These are phyloP conservation scores for Magnusiomyces magnusii DNA, from an alignment of 1,139 yeast genomes.

Conservation along the genomic window DNA sequence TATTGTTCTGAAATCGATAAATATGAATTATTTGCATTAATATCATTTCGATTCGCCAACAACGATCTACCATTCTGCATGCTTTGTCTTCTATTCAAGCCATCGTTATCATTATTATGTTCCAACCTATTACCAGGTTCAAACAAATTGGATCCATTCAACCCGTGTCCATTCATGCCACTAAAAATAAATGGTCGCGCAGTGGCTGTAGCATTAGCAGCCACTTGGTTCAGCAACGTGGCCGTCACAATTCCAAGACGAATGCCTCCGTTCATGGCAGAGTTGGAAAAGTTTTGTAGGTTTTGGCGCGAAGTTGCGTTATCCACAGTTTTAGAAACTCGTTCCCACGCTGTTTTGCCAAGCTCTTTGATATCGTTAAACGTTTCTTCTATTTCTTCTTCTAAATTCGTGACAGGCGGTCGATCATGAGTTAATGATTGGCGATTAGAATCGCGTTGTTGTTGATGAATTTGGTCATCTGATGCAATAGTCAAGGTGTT, in stretches of 20 bases:
- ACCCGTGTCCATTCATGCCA: background rate
- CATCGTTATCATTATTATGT: no score
- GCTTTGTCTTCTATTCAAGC: no score
- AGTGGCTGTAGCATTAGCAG: slow-evolving; percentile 2
- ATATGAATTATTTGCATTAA: no score
- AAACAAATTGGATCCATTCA: background rate
- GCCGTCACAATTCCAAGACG: slow-evolving; percentile 6
- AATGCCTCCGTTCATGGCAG: background rate
- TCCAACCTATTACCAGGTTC: no score
- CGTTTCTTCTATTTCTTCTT: slow-evolving; percentile 2
- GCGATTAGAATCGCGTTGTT: no score
- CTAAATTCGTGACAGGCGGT: background rate
- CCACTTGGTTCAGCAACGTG: background rate
- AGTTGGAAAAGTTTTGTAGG: background rate
- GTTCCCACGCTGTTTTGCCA: background rate
- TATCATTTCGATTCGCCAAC: no score
- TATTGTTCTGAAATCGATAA: no score
- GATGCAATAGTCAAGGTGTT: no score
- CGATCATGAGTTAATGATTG: no score
- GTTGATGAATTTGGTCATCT: no score
- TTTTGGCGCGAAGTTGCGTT: background rate
- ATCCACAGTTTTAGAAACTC: background rate
- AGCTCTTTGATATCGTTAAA: slow-evolving; percentile 1
- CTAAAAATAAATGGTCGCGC: background rate
- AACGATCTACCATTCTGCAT: no score